phyloP scores from a whole-genome alignment of 225 moss, liverwort and hornwort species.

The Neckera pumila region DNA sequence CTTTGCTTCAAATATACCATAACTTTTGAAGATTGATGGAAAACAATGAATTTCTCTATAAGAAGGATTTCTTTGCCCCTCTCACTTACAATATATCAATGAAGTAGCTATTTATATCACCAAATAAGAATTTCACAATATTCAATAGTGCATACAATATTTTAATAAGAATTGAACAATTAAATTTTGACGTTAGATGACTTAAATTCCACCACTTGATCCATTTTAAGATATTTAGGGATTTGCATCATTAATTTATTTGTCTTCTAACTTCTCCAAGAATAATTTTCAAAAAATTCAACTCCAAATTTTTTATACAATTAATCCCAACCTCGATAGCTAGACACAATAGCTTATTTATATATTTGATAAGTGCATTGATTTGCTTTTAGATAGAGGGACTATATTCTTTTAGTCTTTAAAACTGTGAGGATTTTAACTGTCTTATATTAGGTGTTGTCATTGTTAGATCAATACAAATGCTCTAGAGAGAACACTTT shows the following conservation, averaged over 20 bases:
- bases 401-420: not conserved
- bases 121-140: not conserved
- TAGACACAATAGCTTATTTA: rapidly evolving
- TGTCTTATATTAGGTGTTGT: not conserved
- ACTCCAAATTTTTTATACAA: not conserved
- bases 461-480: not conserved
- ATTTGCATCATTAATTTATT: not conserved
- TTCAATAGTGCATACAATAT: not conserved
- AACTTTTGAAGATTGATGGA: not conserved
- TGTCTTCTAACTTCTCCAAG: not conserved
- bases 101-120: not conserved
- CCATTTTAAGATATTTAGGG: not conserved
- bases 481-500: not conserved
- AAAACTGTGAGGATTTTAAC: not conserved
- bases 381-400: not conserved
- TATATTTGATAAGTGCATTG: no score
- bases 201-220: not conserved
- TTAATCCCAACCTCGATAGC: rapidly evolving
- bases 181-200: not conserved
- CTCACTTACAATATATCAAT: not conserved
- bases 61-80: not conserved
- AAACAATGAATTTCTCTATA: not conserved
- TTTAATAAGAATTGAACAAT: not conserved
- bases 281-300: not conserved
- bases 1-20: not conserved